phyloP scores from a whole-genome alignment of 2,329 filamentous ascomycete species.

The Xylariales sp. region DNA sequence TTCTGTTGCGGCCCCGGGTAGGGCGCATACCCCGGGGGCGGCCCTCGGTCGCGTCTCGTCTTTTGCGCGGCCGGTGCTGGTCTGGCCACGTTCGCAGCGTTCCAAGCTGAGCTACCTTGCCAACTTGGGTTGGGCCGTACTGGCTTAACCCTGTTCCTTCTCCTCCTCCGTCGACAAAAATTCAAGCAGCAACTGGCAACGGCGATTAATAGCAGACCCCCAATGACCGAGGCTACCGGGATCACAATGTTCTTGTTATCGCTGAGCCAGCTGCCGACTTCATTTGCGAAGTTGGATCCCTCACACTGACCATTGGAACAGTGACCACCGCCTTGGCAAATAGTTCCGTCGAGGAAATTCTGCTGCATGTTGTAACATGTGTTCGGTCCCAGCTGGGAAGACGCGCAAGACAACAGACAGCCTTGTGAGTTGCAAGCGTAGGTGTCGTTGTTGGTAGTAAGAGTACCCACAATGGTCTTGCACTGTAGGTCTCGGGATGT shows the following conservation, averaged over 20 bases:
- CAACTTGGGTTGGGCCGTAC: conserved; percentile 21
- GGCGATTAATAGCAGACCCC: conserved; percentile 64
- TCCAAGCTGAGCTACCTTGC: conserved; percentile 13
- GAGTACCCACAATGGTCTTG: conserved; percentile 72
- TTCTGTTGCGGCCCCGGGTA: neutral
- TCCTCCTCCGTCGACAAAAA: conserved; percentile 41
- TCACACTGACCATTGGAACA: conserved; percentile 76
- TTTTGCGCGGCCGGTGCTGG: neutral
- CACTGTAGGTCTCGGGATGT: conserved; percentile 90
- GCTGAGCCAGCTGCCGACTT: conserved; percentile 71
- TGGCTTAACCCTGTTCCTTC: conserved; percentile 21
- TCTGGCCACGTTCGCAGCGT: conserved; percentile 3
- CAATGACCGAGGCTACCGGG: conserved; percentile 67
- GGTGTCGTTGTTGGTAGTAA: conserved; percentile 70
- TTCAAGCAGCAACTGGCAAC: conserved; percentile 63
- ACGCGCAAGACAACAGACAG: conserved; percentile 73
- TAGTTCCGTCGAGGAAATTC: conserved; percentile 90
- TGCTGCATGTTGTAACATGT: conserved; percentile 75
- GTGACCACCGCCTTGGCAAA: conserved; percentile 72
- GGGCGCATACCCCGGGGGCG: conserved; percentile 4
- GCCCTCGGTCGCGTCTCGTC: neutral
- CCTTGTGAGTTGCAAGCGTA: conserved; percentile 69
- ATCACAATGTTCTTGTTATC: conserved; percentile 79
- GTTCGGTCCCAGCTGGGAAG: conserved; percentile 59
- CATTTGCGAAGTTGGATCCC: conserved; percentile 63